Evolutionary conservation across 2,329 filamentous ascomycete genomes (phyloP).

Genomic region (Ascochyta koolunga): DNA sequence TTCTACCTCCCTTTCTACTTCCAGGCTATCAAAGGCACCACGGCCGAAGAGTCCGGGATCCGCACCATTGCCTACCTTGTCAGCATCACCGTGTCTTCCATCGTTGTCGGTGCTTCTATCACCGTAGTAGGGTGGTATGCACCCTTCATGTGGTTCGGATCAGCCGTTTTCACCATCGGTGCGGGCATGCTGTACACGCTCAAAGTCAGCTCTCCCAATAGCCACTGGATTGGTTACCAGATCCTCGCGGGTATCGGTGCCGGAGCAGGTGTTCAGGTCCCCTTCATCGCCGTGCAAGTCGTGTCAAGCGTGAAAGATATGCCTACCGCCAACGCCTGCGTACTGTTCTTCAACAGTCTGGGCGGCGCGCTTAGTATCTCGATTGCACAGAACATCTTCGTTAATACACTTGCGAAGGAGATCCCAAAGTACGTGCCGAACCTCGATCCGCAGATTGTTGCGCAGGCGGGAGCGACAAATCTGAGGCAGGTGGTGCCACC

Average conservation of each 20-base stretch:
- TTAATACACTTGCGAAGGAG: conserved; percentile 64
- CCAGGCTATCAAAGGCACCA: conserved; percentile 52
- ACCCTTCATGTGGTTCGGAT: conserved; percentile 48
- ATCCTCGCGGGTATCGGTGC: conserved; percentile 48
- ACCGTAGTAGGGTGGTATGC: conserved; percentile 40
- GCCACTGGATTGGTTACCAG: conserved; percentile 51
- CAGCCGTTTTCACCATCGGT: conserved; percentile 45
- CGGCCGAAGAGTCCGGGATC: conserved; percentile 47
- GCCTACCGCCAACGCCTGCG: conserved; percentile 51
- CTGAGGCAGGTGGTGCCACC: conserved; percentile 60
- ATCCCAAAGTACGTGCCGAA: conserved; percentile 54
- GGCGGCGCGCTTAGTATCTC: conserved; percentile 70
- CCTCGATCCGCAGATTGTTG: conserved; percentile 50
- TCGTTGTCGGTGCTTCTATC: conserved; percentile 37
- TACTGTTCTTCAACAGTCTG: conserved; percentile 67
- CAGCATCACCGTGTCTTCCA: conserved; percentile 33
- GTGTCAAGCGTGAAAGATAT: conserved; percentile 49
- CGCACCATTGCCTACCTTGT: conserved; percentile 44
- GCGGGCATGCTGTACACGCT: conserved; percentile 48
- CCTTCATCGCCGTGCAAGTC: conserved; percentile 53
- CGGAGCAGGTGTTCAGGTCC: conserved; percentile 52
- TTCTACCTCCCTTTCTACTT: conserved; percentile 52
- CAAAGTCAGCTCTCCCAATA: conserved; percentile 27
- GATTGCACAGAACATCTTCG: conserved; percentile 70
- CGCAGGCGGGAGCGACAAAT: conserved; percentile 61